Base-by-base conservation (phyloP, 495 filamentous ascomycete genomes). In the Aspergillus steynii region DNA sequence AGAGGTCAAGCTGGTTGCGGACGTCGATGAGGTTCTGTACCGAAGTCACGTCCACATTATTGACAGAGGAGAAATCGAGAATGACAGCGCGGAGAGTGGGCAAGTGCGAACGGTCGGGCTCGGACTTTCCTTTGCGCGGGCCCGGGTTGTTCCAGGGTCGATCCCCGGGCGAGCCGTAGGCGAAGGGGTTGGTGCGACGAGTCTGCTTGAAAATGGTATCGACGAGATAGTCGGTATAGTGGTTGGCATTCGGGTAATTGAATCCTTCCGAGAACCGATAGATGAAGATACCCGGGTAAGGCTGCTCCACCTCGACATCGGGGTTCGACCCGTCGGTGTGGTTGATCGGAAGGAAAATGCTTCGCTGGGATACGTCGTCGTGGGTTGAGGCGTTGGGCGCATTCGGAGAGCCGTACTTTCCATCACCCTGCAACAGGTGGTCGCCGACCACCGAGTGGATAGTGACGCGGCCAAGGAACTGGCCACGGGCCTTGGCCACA, bases 191-290 rank as follows among this genome's bases (percentile, higher is more conserved):
- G 0, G 92, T 97, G 20, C 88, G 86, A 12, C 92, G 88, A 2
- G 94, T 96, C 56, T 85, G 69, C 26, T 82, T 72, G 74, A 94
- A 91, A 61, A 99, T 91, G 64, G 83, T 83, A 12, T 76, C 68
- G 12, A 90, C 86, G 65, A 99, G 83, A 63, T 87, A 79, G 68
- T 97, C 93, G 32, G 96, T 85, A 71, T 96, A 96, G 74, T 95
- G 90, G 70, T 90, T 90, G 32, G 92, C 92, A 66, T 96, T 99
- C 61, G 93, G 91, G 67, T 97, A 99, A 78, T 95, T 93, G 81
- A 96, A 97, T 42, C 93, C 93, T 78, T 99, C 95, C 4, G 92
- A 88, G 77, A 99, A 98, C 47, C 95, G 86, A 77, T 97, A 99
- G 71, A 99, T 97, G 80, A 98, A 98, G 66, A 99, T 86, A 60